Conservation (phyloP, 495 filamentous ascomycete genomes). For the Penicillium steckii region DNA sequence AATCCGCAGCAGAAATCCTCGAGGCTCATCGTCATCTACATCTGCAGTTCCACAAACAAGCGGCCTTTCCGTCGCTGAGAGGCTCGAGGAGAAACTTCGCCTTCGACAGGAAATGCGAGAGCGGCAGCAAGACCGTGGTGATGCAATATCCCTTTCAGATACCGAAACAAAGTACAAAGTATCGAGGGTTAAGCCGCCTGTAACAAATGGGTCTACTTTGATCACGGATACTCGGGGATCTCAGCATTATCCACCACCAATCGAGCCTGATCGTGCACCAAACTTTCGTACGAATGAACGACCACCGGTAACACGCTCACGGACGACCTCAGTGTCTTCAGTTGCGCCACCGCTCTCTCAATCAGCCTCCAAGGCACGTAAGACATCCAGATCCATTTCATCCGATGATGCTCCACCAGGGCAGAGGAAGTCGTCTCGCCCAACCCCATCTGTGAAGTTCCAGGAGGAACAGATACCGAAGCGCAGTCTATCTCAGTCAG, state of each 20-base stretch:
- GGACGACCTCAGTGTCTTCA: conserved; percentile 9
- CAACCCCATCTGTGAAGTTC: conserved; percentile 14
- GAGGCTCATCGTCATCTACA: conserved; percentile 2
- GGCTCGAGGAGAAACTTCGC: conserved; percentile 38
- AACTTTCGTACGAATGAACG: conserved; percentile 1
- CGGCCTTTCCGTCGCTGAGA: conserved; percentile 31
- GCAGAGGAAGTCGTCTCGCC: not conserved
- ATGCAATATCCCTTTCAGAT: conserved; percentile 16
- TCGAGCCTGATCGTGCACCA: conserved; percentile 1
- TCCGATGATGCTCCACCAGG: conserved; percentile 5
- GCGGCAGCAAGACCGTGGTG: conserved; percentile 27
- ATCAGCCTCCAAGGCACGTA: conserved; percentile 14
- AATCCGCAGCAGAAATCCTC: conserved; percentile 8
- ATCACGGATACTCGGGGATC: not conserved
- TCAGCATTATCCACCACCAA: conserved; percentile 4
- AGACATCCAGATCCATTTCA: conserved; percentile 6
- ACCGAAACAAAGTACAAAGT: conserved; percentile 8
- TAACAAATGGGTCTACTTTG: not conserved
- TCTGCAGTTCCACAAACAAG: not conserved
- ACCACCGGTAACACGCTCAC: not conserved
- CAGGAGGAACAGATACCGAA: conserved; percentile 4
- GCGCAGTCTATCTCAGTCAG: conserved; percentile 1
- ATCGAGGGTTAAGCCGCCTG: conserved; percentile 3
- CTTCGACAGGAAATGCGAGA: conserved; percentile 20
- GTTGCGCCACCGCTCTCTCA: conserved; percentile 5